Base-by-base conservation (phyloP, 2,329 filamentous ascomycete species). In the Cladosporium cucumerinum region DNA sequence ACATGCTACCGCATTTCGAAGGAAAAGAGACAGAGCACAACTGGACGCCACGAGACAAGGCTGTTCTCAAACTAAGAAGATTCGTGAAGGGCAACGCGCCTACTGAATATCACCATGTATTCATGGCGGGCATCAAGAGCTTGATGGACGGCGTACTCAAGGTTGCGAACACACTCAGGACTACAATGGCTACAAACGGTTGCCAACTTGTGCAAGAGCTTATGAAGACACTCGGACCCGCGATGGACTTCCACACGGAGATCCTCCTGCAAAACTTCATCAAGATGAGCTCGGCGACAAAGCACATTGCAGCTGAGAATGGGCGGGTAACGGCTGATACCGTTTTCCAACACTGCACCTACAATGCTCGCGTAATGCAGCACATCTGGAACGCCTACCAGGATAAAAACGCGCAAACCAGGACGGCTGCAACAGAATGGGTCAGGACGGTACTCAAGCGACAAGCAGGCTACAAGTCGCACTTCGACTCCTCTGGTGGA, bases 331-430 rank as follows among this genome's bases (percentile, higher is more conserved):
- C 91, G 0, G 88, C 97, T n/a, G 89, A 95, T 69, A 87, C 84
- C 23, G 88, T 99, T 61, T 85, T 98, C 68, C 86, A 87, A 67
- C 88, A 89, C 70, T 89, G 90, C 32, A 89, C 93, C 0, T 98
- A 94, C 78, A 93, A 85, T 67, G 81, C 84, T 66, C 89, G 93
- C 30, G 84, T 97, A 67, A 85, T 97, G 82, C 91, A 96, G 76
- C 94, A 98, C 72, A 82, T 98, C 57, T 91, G 88, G 81, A 80
- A 82, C 62, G 93, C 94, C 26, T 90, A 86, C 67, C 90, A 96
- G 75, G 94, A 99, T 80, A 98, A 97, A 81, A 98, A 97, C 73
- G 89, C 93, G 2, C 90, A 95, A 73, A 89, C 93, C 18, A 87
- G 95, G 67, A 86, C 86, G 1, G 96, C 89, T 76, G 89, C 89